Percentiles rank a stretch among this genome's conserved stretches.
Conservation (phyloP, 2,329 filamentous ascomycete genomes). For the Westerdykella ornata region DNA sequence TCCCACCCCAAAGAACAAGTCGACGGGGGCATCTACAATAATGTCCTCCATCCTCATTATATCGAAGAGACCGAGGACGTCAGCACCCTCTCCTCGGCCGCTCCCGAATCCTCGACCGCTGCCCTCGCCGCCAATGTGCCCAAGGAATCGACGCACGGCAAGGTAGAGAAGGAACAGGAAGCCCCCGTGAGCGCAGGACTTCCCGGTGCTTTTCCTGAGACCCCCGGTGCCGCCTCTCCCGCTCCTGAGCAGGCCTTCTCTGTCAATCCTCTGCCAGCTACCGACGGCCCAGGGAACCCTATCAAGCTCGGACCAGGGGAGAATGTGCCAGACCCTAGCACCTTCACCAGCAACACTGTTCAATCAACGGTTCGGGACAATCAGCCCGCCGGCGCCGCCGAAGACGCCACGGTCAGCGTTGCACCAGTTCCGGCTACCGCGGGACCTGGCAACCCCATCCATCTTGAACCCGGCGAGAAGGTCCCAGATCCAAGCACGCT, state of each 20-base stretch:
- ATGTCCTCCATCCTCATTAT: constrained; percentile 72
- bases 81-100: constrained; percentile 58
- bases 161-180: constrained; percentile 20
- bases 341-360: constrained; percentile 63
- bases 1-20: constrained; percentile 77
- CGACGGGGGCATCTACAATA: constrained; percentile 80
- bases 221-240: constrained; percentile 56
- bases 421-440: constrained; percentile 54
- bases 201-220: constrained; percentile 67
- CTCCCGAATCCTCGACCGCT: constrained; percentile 65
- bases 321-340: constrained; percentile 62
- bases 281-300: constrained; percentile 63
- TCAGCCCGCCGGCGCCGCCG: constrained; percentile 23
- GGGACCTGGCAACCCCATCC: constrained; percentile 68
- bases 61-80: constrained; percentile 51
- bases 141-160: constrained; percentile 42
- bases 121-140: constrained; percentile 61
- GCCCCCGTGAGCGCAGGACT: constrained; percentile 32
- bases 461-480: constrained; percentile 70
- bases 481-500: constrained; percentile 62
- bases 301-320: constrained; percentile 73
- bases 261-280: constrained; percentile 55
- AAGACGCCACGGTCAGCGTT: constrained; percentile 46
- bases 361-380: constrained; percentile 48
- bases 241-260: constrained; percentile 43